Base-by-base conservation (phyloP, 352 stramenopile genomes). In the Phytophthora megakarya region DNA sequence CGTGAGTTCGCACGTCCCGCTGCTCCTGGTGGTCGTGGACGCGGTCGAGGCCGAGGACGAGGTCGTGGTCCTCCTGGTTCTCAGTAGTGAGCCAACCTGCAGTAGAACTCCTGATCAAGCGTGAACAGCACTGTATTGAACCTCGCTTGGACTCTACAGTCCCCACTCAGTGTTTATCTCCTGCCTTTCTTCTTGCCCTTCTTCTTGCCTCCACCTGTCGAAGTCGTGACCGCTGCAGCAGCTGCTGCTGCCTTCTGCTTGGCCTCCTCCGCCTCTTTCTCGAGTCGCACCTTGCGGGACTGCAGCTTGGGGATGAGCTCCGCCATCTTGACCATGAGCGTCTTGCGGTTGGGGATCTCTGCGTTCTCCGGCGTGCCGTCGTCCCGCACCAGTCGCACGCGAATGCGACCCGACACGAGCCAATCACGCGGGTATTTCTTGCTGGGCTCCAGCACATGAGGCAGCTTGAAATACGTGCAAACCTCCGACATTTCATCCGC, bases 161-260 rank as follows among this genome's bases (percentile, higher is more conserved):
- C 15, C n/a, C 40, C 12, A 13, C 16, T 16, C 33, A 51, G 28
- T 37, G 28, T 67, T 86, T 93, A 95, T 87, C 80, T 89, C 59
- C 84, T 80, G 39, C 84, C 83, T 77, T 95, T 95, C 73, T 95
- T 93, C 76, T 90, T 90, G 49, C 76, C 74, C 68, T 95, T 95
- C 78, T 95, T 95, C 76, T 93, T 93, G 65, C 67, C 86, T 46
- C 68, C 83, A 1, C 62, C 61, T 15, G 79, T 68, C 15, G 52
- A 19, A n/a, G 67, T 42, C 10, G 73, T 67, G 11, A 42, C 53
- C 1, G 69, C 47, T 12, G 67, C 61, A 13, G 67, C 75, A 2
- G 72, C 74, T 13, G 67, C 70, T 7, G 75, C 62, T 0, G 67
- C 73, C 22, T 81, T 75, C 26, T 79, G 60, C 53, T 78, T 84